A percentile compares a stretch with the other conserved stretches of the same genome.
Conservation (phyloP, 306 rosid species). For the Vigna radiata region DNA sequence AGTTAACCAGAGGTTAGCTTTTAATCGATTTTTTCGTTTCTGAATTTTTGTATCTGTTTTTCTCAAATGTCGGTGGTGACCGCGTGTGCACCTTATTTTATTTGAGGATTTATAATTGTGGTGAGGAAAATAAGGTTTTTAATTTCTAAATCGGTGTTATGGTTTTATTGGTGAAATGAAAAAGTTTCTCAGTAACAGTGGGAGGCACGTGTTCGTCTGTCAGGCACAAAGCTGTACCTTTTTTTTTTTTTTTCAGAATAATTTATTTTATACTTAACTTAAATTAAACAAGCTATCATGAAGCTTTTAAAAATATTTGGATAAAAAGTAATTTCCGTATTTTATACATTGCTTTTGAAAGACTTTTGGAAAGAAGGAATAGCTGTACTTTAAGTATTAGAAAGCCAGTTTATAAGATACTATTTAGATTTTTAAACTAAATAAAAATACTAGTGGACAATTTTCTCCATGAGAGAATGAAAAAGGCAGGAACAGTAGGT, state of each 20-base stretch:
- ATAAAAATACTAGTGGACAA: background rate
- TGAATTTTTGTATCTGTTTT: background rate
- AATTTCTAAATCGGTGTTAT: background rate
- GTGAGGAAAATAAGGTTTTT: background rate
- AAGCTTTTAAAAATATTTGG: background rate
- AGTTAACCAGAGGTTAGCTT: conserved; percentile 75
- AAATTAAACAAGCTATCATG: too few relatives aligned
- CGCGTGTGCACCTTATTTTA: background rate
- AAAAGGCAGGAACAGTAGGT: background rate
- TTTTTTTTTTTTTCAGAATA: background rate
- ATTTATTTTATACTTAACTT: background rate
- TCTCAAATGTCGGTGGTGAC: conserved; percentile 27
- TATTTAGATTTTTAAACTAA: too few relatives aligned
- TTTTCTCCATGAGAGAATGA: background rate
- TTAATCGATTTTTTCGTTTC: background rate
- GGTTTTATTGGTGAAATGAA: background rate
- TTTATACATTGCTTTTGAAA: too few relatives aligned
- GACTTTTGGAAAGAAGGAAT: too few relatives aligned
- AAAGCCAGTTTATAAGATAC: too few relatives aligned
- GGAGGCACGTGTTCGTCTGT: conserved; percentile 16
- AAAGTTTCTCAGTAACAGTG: background rate
- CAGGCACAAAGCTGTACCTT: background rate
- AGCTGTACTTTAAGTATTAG: background rate
- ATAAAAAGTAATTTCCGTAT: background rate
- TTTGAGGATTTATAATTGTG: background rate